phyloP scores from a whole-genome alignment of 2,329 filamentous ascomycete species.

The Cordyceps cicadae region DNA sequence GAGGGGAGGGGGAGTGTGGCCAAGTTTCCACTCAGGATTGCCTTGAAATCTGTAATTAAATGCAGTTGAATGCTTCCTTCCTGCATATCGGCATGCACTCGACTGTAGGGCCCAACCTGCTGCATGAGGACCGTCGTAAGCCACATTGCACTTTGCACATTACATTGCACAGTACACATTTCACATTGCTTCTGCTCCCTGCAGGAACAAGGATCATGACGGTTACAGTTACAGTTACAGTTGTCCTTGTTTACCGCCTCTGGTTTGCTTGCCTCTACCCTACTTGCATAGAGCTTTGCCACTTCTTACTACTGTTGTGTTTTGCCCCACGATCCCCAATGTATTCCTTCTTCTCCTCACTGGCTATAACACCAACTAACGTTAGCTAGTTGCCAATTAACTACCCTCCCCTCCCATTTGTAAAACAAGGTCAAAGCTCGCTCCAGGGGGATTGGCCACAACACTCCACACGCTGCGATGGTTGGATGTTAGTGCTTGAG shows the following conservation, averaged over 20 bases:
- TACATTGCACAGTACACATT: too few relatives aligned
- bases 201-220: constrained; percentile 8
- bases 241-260: neutral
- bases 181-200: neutral
- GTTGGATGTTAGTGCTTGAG: constrained; percentile 4
- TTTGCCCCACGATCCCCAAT: too few relatives aligned
- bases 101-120: too few relatives aligned
- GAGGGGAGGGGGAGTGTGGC: too few relatives aligned
- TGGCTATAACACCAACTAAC: neutral
- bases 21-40: neutral
- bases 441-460: neutral
- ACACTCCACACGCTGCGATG: constrained; percentile 3
- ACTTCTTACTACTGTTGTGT: too few relatives aligned
- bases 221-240: neutral
- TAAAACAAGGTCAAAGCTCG: neutral
- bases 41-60: too few relatives aligned
- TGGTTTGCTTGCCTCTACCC: neutral
- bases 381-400: neutral
- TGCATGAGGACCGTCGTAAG: neutral
- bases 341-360: neutral
- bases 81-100: too few relatives aligned
- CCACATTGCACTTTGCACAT: neutral
- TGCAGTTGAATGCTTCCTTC: too few relatives aligned
- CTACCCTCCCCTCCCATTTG: neutral
- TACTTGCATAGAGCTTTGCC: too few relatives aligned